Conservation (phyloP, 1,284 basidiomycete species). For the Tylopilus microsporus region DNA sequence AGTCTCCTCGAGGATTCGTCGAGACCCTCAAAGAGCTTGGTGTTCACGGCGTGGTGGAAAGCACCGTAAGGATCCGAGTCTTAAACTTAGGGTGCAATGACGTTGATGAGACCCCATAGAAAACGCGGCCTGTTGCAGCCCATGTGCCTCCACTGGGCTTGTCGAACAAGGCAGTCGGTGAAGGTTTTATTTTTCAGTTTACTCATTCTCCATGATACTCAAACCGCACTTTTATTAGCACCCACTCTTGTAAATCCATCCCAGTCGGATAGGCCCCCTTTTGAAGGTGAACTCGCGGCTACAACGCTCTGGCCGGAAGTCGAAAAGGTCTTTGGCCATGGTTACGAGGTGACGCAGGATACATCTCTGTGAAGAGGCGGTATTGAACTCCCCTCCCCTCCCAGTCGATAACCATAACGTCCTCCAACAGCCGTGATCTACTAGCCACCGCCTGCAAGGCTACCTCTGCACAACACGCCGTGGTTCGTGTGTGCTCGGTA, state of each 20-base stretch:
- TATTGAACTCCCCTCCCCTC: conserved; percentile 4
- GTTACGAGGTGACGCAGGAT: conserved; percentile 72
- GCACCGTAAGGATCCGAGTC: conserved; percentile 37
- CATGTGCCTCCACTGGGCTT: conserved; percentile 74
- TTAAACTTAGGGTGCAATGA: neutral
- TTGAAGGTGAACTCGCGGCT: conserved; percentile 78
- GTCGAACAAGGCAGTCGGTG: conserved; percentile 63
- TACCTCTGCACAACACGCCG: conserved; percentile 82
- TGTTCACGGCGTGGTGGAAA: conserved; percentile 43
- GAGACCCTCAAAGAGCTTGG: conserved; percentile 50
- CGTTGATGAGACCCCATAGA: conserved; percentile 18
- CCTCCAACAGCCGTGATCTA: conserved; percentile 63
- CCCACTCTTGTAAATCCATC: conserved; percentile 12
- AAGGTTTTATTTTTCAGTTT: conserved; percentile 39
- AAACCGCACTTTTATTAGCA: conserved; percentile 14
- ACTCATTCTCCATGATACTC: neutral
- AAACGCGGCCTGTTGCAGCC: conserved; percentile 50
- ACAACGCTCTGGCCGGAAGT: conserved; percentile 94
- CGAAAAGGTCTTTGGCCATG: conserved; percentile 97
- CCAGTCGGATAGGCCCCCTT: conserved; percentile 53
- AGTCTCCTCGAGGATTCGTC: conserved; percentile 78
- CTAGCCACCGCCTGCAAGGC: conserved; percentile 94
- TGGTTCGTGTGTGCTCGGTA: conserved; percentile 79
- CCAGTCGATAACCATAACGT: conserved; percentile 73
- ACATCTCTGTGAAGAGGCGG: neutral